Evolutionary conservation across 2,329 filamentous ascomycete species (phyloP).

Genomic region (Colletotrichum gloeosporioides): DNA sequence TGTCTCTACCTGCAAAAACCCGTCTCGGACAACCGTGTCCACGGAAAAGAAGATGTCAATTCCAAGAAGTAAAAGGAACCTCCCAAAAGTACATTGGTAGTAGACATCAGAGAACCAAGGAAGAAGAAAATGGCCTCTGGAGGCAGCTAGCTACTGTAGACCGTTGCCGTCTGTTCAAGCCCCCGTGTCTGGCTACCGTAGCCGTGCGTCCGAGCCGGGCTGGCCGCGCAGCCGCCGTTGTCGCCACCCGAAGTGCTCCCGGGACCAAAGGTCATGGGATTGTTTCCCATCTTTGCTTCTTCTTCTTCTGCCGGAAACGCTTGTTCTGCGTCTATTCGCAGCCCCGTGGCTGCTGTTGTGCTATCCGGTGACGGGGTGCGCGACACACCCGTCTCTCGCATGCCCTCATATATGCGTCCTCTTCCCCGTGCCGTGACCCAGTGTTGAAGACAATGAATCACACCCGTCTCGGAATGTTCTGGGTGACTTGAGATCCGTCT

Average conservation of each 20-base stretch:
- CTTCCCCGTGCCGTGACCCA: background rate
- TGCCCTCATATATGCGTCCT: background rate
- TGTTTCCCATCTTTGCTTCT: background rate
- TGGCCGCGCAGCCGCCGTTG: background rate
- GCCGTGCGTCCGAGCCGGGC: background rate
- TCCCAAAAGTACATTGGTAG: background rate
- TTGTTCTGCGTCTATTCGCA: background rate
- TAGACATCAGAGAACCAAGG: background rate
- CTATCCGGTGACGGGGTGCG: background rate
- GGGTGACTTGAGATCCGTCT: background rate
- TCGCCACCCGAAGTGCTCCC: background rate
- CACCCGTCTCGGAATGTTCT: background rate
- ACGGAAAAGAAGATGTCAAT: background rate
- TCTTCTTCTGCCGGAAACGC: background rate
- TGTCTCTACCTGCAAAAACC: background rate
- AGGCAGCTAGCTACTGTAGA: background rate
- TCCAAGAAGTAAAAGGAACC: background rate
- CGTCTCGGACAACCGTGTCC: background rate
- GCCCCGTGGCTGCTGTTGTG: background rate
- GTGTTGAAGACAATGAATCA: background rate
- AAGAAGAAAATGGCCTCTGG: background rate
- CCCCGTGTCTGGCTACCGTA: background rate
- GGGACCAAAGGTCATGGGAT: background rate
- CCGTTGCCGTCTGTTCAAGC: background rate
- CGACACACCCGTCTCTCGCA: background rate